Conservation (phyloP, 768 basidiomycete species). For the Leccinum ochraceum region DNA sequence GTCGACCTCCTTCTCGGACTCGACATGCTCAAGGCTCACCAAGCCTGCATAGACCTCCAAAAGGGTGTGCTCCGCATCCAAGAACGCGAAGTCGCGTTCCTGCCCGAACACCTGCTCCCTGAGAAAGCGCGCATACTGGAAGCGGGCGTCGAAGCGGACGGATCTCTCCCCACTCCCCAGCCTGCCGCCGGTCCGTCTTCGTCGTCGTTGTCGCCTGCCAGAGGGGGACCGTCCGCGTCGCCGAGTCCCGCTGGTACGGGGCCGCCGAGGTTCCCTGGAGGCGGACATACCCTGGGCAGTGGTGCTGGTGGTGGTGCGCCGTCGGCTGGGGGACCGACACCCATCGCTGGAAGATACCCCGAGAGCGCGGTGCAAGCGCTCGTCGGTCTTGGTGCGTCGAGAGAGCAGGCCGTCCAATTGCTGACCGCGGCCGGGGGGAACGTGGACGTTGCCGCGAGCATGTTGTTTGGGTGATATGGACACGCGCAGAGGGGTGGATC, state of each 20-base stretch:
- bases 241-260: slow-evolving; percentile 43
- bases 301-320: neutral
- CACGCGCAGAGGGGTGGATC: neutral
- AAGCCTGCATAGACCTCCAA: slow-evolving; percentile 92
- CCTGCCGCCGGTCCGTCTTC: slow-evolving; percentile 17
- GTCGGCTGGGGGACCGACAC: slow-evolving; percentile 23
- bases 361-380: slow-evolving; percentile 67
- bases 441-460: slow-evolving; percentile 83
- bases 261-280: slow-evolving; percentile 59
- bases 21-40: slow-evolving; percentile 99
- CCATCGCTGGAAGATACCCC: slow-evolving; percentile 52
- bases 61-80: slow-evolving; percentile 92
- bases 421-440: slow-evolving; percentile 84
- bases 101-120: slow-evolving; percentile 94
- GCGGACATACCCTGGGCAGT: slow-evolving; percentile 60
- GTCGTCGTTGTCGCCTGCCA: neutral
- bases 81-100: slow-evolving; percentile 83
- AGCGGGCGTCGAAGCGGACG: slow-evolving; percentile 29
- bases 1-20: slow-evolving; percentile 96
- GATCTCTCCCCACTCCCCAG: slow-evolving; percentile 19
- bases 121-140: slow-evolving; percentile 63
- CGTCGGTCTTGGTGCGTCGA: slow-evolving; percentile 73
- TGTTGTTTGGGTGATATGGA: slow-evolving; percentile 59
- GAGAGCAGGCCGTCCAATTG: slow-evolving; percentile 75
- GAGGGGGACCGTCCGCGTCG: slow-evolving; percentile 19